Evolutionary conservation across 2,329 filamentous ascomycete species (phyloP).

Genomic region (Pyrenophora teres): DNA sequence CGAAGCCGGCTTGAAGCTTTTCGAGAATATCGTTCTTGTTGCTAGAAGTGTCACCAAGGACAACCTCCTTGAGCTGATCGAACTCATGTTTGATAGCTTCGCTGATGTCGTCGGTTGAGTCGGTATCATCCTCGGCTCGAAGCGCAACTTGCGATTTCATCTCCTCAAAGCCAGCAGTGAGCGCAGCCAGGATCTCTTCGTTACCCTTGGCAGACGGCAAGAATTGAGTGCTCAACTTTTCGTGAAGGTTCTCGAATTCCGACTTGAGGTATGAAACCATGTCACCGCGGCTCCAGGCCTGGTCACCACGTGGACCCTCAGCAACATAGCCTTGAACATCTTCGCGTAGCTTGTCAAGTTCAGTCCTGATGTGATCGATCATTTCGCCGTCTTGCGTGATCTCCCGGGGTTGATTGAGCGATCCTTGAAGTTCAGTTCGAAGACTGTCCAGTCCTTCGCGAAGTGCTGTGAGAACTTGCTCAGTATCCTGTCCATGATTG

Average conservation of each 20-base stretch:
- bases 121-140: slow-evolving; percentile 44
- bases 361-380: slow-evolving; percentile 68
- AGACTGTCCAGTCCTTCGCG: slow-evolving; percentile 86
- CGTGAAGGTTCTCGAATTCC: slow-evolving; percentile 67
- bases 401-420: slow-evolving; percentile 74
- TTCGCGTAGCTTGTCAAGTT: slow-evolving; percentile 67
- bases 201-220: slow-evolving; percentile 37
- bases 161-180: slow-evolving; percentile 48
- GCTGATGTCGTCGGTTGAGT: slow-evolving; percentile 55
- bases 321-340: slow-evolving; percentile 61
- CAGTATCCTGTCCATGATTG: slow-evolving; percentile 78
- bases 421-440: slow-evolving; percentile 77
- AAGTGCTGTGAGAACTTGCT: slow-evolving; percentile 85
- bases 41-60: slow-evolving; percentile 64
- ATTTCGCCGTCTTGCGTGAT: slow-evolving; percentile 77
- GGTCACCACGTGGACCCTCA: slow-evolving; percentile 50
- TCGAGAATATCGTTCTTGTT: slow-evolving; percentile 67
- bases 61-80: slow-evolving; percentile 76
- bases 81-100: slow-evolving; percentile 81
- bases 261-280: slow-evolving; percentile 57
- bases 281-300: slow-evolving; percentile 49
- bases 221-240: slow-evolving; percentile 59
- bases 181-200: slow-evolving; percentile 47
- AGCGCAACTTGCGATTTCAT: slow-evolving; percentile 49
- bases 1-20: slow-evolving; percentile 59